Percentiles rank a stretch among this genome's conserved stretches.
These are phyloP conservation scores for Eustoma russellianum DNA, from an alignment of 257 asterid genomes.

Conservation along the genomic window DNA sequence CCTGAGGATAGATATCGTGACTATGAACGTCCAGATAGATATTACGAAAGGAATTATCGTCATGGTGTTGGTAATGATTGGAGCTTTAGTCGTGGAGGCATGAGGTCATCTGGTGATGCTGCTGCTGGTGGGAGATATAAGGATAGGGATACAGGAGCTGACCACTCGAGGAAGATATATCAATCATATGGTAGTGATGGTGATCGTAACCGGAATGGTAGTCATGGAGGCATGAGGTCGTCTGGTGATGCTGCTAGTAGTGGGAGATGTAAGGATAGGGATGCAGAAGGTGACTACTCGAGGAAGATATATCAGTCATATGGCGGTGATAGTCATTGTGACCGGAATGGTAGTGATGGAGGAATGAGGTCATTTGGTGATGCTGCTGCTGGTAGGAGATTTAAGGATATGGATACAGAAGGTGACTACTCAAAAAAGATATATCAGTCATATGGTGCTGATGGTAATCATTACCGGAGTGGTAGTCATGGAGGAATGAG, in stretches of 20 bases:
- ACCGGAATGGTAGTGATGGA: neutral
- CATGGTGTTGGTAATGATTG: neutral
- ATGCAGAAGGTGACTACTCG: slow-evolving; percentile 2
- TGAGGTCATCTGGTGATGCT: neutral
- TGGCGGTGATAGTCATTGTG: neutral
- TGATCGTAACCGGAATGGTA: neutral
- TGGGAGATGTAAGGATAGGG: slow-evolving; percentile 14
- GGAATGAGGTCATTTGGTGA: neutral
- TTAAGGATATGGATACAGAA: slow-evolving; percentile 1
- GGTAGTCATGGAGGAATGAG: slow-evolving; percentile 11
- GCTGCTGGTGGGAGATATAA: slow-evolving; percentile 16
- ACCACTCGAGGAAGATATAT: too few species aligned
- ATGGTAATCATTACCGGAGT: slow-evolving; percentile 10
- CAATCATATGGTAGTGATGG: neutral
- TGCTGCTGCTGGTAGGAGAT: slow-evolving; percentile 16
- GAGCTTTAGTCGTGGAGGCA: neutral
- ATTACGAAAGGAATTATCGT: neutral
- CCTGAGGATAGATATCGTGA: neutral
- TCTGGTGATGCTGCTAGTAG: slow-evolving; percentile 9
- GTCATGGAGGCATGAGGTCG: neutral
- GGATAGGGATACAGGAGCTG: slow-evolving; percentile 1
- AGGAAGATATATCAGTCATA: neutral
- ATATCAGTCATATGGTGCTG: slow-evolving; percentile 5
- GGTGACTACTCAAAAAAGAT: too few species aligned
- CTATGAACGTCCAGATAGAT: neutral